Evolutionary conservation across 768 basidiomycete species (phyloP).

Genomic region (Amanita molliuscula): DNA sequence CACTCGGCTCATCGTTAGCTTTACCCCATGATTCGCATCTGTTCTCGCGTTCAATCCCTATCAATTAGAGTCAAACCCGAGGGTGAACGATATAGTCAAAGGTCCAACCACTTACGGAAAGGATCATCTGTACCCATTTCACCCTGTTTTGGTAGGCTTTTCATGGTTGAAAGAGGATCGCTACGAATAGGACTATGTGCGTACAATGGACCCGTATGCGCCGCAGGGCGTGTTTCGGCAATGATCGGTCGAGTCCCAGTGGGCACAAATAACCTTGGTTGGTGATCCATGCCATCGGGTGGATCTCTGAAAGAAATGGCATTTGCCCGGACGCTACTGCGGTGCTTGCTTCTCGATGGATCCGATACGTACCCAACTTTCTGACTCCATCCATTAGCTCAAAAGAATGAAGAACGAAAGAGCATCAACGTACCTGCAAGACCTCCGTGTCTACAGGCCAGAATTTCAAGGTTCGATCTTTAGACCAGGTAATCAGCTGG

Average conservation of each 20-base stretch:
- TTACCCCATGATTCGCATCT: conserved; percentile 17
- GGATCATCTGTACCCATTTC: not conserved
- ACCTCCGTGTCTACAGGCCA: conserved; percentile 75
- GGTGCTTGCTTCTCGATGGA: conserved; percentile 21
- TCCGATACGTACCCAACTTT: conserved; percentile 36
- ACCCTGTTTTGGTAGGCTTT: not conserved
- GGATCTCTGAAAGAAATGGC: conserved; percentile 47
- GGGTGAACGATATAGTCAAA: not conserved
- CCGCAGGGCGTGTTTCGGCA: conserved; percentile 56
- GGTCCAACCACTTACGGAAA: not conserved
- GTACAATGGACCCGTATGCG: not conserved
- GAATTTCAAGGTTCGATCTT: conserved; percentile 83
- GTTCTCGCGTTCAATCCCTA: not conserved
- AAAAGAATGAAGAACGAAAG: not conserved
- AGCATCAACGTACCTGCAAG: conserved; percentile 41
- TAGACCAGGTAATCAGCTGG: conserved; percentile 64
- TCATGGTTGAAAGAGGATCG: not conserved
- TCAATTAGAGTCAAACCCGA: not conserved
- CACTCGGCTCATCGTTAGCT: conserved; percentile 35
- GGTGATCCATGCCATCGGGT: conserved; percentile 23
- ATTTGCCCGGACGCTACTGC: not conserved
- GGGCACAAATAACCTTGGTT: conserved; percentile 53
- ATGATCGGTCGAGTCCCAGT: conserved; percentile 57
- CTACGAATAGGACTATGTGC: conserved; percentile 1
- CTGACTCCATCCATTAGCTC: conserved; percentile 17